These are phyloP conservation scores for Aspergillus fijiensis DNA, from an alignment of 2,329 filamentous ascomycete genomes.

Conservation along the genomic window DNA sequence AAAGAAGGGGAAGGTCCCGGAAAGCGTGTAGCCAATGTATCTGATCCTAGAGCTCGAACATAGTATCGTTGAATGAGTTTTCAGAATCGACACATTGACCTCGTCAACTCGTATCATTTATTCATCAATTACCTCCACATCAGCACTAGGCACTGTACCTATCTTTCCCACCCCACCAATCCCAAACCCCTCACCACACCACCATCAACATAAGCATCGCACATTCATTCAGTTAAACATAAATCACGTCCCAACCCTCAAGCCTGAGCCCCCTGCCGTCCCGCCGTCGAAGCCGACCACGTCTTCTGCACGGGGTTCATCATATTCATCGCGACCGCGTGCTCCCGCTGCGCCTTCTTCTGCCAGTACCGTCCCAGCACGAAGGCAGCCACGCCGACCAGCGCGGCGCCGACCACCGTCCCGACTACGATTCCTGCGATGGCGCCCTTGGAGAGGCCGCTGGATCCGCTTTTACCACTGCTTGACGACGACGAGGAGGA, in stretches of 20 bases:
- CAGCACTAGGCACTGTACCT: too few relatives aligned
- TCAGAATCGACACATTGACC: too few relatives aligned
- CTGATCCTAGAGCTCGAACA: too few relatives aligned
- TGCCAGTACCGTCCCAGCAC: slow-evolving; percentile 16
- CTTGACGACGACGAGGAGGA: slow-evolving; percentile 15
- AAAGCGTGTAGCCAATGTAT: too few relatives aligned
- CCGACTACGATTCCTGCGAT: slow-evolving; percentile 47
- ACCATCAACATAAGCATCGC: too few relatives aligned
- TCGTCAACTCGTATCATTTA: too few relatives aligned
- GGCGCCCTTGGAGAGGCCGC: slow-evolving; percentile 40
- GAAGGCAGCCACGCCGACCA: slow-evolving; percentile 17
- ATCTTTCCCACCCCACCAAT: too few relatives aligned
- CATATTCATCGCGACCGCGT: slow-evolving; percentile 2
- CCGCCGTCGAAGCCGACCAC: slow-evolving; percentile 1
- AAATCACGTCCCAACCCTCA: not conserved
- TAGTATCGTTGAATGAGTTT: too few relatives aligned
- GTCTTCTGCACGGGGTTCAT: slow-evolving; percentile 6
- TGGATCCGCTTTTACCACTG: slow-evolving; percentile 18
- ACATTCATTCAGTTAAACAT: too few relatives aligned
- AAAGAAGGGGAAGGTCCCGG: too few relatives aligned
- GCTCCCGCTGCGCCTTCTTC: slow-evolving; percentile 1
- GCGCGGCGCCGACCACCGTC: slow-evolving; percentile 23
- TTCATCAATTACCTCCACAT: too few relatives aligned
- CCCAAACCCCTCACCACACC: too few relatives aligned
- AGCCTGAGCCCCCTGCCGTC: not conserved